These are phyloP conservation scores for Rhizomucor pusillus DNA, from an alignment of 371 early-diverging fungal species.

Conservation along the genomic window DNA sequence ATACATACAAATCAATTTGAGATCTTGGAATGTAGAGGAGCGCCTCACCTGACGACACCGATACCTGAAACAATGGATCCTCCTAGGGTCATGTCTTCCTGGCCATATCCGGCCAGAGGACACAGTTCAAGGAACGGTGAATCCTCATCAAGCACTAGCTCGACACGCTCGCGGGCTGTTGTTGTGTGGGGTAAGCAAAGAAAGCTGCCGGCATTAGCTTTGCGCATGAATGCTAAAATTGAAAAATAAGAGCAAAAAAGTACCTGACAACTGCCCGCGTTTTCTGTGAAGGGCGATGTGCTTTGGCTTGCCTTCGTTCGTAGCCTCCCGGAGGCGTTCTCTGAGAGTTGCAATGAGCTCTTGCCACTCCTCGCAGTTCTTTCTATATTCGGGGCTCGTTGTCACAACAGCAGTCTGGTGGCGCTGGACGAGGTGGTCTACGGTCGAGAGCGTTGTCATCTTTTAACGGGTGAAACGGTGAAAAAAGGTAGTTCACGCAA, in stretches of 20 bases:
- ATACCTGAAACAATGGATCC: slow-evolving; percentile 72
- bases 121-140: slow-evolving; percentile 75
- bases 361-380: slow-evolving; percentile 62
- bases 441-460: slow-evolving; percentile 34
- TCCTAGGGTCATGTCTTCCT: slow-evolving; percentile 71
- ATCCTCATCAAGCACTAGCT: slow-evolving; percentile 69
- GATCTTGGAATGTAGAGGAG: not conserved
- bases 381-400: slow-evolving; percentile 49
- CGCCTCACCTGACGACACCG: slow-evolving; percentile 65
- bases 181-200: slow-evolving; percentile 1
- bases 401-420: slow-evolving; percentile 32
- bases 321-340: slow-evolving; percentile 56
- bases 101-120: slow-evolving; percentile 67
- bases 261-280: slow-evolving; percentile 68
- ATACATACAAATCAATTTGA: too few relatives aligned
- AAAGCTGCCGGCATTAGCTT: slow-evolving; percentile 1
- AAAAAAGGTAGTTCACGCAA: slow-evolving; percentile 2
- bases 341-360: slow-evolving; percentile 50
- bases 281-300: slow-evolving; percentile 58
- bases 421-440: slow-evolving; percentile 40
- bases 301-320: slow-evolving; percentile 58
- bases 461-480: not conserved
- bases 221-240: not conserved
- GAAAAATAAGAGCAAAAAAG: not conserved
- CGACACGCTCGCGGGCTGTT: slow-evolving; percentile 65